Evolutionary conservation across 2,329 filamentous ascomycete species (phyloP), one percentile per base, ranked within the genome.

Genomic region (Aspergillus sp.): DNA sequence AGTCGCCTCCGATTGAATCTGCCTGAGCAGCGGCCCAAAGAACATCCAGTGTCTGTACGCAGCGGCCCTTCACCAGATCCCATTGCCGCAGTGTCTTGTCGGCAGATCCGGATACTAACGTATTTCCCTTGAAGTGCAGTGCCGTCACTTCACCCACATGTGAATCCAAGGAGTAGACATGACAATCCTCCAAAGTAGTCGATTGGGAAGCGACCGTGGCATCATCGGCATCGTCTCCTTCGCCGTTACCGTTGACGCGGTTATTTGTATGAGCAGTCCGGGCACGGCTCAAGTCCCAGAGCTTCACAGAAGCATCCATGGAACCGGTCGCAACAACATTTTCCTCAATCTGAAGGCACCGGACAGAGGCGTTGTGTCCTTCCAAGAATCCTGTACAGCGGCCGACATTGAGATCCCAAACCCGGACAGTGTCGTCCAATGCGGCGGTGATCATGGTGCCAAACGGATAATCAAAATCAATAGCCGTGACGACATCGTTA

Each of bases 1-100:
- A 62, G 47, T 81, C 82, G 2, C 84, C 82, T 51, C 82, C 83
- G 55, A 90, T 82, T 5, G 85, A 87, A 9, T 87, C 90, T 12
- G 91, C 91, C 77, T 97, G 93, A 2, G 95, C 93, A 4, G 95
- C 93, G 9, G 95, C 95, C 95, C 95, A 99, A 73, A 99, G 90
- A 6, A 99, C 93, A 75, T 99, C 95, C 49, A 99, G 81, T 3
- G 95, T 99, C 76, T 99, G 95, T 54, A 99, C 90, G 74, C 95
- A 98, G 49, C 95, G 89, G n/a, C 95, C 95, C 73, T 93, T 97
- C 68, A 93, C 90, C 50, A 99, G 82, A 79, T 99, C 95, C 95
- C 95, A 99, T 74, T 99, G 95, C 45, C 95, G 88, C 55, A 99
- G 81, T 1, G 95, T 99, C 82, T 99, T 99, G 78, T 99, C 95